These are phyloP conservation scores for Trichoderma koningii DNA, from an alignment of 2,329 filamentous ascomycete species.

Conservation along the genomic window DNA sequence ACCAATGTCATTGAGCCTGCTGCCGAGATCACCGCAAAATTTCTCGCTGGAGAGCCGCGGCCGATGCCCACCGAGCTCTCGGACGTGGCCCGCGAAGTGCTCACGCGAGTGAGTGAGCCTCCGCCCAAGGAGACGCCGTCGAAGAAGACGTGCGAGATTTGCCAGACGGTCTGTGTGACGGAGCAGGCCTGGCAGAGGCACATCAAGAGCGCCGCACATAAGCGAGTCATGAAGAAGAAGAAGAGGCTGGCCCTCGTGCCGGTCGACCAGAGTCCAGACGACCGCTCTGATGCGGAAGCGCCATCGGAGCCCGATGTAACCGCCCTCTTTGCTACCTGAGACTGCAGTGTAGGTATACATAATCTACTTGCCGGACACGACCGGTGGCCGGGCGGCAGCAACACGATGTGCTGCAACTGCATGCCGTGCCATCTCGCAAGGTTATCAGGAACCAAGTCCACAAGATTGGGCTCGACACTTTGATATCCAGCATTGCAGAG, in stretches of 20 bases:
- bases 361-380: no score
- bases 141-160: constrained; percentile 71
- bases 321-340: constrained; percentile 23
- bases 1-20: constrained; percentile 67
- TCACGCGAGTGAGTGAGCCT: constrained; percentile 53
- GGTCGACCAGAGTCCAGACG: constrained; percentile 31
- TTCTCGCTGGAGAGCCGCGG: constrained; percentile 60
- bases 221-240: constrained; percentile 40
- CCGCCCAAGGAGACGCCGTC: constrained; percentile 55
- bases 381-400: not conserved
- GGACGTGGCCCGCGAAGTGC: constrained; percentile 51
- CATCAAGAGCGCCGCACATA: constrained; percentile 43
- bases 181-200: constrained; percentile 52
- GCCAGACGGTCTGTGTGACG: constrained; percentile 63
- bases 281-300: constrained; percentile 7
- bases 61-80: constrained; percentile 55
- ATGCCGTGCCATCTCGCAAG: not conserved
- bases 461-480: not conserved
- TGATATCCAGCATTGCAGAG: not conserved
- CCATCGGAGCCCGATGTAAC: constrained; percentile 22
- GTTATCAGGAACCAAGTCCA: not conserved
- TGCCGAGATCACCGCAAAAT: constrained; percentile 59
- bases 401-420: not conserved
- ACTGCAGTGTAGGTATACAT: not conserved
- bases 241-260: constrained; percentile 44